Percentiles rank a stretch among this genome's conserved stretches.
Evolutionary conservation across 2,329 filamentous ascomycete genomes (phyloP).

Genomic region (Fusarium clavum): DNA sequence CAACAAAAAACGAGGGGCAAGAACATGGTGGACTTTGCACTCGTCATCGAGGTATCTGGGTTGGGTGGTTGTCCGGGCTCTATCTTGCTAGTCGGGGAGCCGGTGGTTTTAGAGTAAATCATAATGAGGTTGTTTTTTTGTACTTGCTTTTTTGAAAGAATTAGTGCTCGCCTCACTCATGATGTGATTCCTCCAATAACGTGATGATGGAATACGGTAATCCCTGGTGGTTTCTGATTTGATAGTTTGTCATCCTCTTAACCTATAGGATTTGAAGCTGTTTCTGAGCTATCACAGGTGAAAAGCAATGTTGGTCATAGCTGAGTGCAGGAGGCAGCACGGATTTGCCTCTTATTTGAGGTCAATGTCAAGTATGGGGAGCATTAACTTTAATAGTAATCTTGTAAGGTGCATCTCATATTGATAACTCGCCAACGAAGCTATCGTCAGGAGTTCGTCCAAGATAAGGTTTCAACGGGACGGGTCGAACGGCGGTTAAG

Average conservation of each 20-base stretch:
- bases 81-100: conserved; percentile 19
- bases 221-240: neutral
- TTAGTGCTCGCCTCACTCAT: neutral
- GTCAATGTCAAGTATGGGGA: neutral
- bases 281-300: neutral
- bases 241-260: neutral
- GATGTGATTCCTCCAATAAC: conserved; percentile 2
- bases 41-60: conserved; percentile 27
- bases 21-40: conserved; percentile 21
- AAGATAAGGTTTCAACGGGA: conserved; percentile 8
- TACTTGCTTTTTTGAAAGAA: conserved; percentile 9
- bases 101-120: conserved; percentile 1
- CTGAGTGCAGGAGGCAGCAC: neutral
- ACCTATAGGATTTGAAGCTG: neutral
- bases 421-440: neutral
- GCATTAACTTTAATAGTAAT: neutral
- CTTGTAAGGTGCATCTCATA: neutral
- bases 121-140: neutral
- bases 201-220: neutral
- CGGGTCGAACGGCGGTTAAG: conserved; percentile 4
- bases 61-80: conserved; percentile 24
- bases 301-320: neutral
- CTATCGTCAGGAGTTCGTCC: neutral
- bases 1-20: neutral
- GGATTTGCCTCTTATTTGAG: neutral